Base-by-base conservation (phyloP, 2,329 filamentous ascomycete species). In the Chaetothyriales sp. region DNA sequence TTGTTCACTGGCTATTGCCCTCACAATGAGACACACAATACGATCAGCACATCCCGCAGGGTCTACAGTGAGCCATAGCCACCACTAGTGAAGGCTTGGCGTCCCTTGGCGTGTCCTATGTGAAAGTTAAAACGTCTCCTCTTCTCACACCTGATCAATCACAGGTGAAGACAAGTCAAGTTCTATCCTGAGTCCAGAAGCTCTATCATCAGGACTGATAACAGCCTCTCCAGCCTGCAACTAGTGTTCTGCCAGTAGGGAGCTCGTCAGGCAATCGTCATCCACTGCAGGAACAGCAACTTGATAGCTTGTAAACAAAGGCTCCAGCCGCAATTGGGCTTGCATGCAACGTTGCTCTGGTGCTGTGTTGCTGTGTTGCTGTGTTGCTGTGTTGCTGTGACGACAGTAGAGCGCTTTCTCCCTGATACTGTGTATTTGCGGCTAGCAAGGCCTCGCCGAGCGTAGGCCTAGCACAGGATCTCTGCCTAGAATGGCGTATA, bases 401-500 rank as follows among this genome's bases (percentile, higher is more conserved):
- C 10, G 33, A 40, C 33, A 40, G 33, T 40, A 40, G 33, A 40
- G 33, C 15, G 33, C 13, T 13, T 15, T 5, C 33, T 40, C 8
- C 5, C 13, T 5, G 33, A 40, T 40, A 40, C 33, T 15, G 33
- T 40, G 33, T 40, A 40, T 40, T 15, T 40, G 33, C 13, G 13
- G 33, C 33, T 40, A 40, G 10, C 33, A 13, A 40, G 33, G 9
- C 13, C 10, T 40, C 4, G 33, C 10, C 10, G 33, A 40, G 33
- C 4, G 33, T 40, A 40, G 10, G 15, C 33, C 33, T 13, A 2
- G 10, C 33, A 5, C 33, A 40, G 10, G 33, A 2, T 8, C n/a
- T 19, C 44, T 10, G 44, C 44, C 46, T 60, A 68, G 54, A 55
- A 95, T 98, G 90, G 83, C 92, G 46, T 97, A 95, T 72, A 92